A percentile compares a stretch with the other conserved stretches of the same genome.
Conservation (phyloP, 169 alveolate species). For the Cyclospora cayetanensis region DNA sequence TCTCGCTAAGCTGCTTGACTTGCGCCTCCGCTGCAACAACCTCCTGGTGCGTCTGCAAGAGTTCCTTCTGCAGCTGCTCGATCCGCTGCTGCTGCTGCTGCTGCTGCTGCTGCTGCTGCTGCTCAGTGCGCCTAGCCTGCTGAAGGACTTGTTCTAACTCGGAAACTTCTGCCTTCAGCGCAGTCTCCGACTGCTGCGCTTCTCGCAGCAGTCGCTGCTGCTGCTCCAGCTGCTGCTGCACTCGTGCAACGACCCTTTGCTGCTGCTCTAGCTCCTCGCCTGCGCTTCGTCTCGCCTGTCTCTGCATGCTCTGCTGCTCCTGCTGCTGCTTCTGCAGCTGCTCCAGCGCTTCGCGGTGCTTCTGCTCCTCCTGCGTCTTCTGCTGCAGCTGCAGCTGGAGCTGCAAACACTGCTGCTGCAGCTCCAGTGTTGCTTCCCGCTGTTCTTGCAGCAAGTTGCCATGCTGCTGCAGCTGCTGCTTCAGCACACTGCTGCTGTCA, state of each 20-base stretch:
- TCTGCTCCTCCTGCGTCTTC: not conserved
- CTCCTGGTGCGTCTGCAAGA: slow-evolving; percentile 45
- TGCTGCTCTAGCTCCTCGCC: slow-evolving; percentile 38
- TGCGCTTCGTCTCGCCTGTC: not conserved
- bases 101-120: slow-evolving; percentile 56
- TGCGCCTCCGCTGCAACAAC: slow-evolving; percentile 28
- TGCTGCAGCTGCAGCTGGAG: slow-evolving; percentile 47
- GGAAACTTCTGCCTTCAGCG: not conserved
- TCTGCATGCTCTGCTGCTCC: slow-evolving; percentile 39
- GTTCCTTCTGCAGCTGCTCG: slow-evolving; percentile 42
- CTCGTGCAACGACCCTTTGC: slow-evolving; percentile 22
- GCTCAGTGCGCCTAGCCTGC: slow-evolving; percentile 13
- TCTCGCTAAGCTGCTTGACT: slow-evolving; percentile 33
- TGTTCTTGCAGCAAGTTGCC: slow-evolving; percentile 5
- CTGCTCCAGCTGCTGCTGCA: slow-evolving; percentile 42
- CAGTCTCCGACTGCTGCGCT: slow-evolving; percentile 46
- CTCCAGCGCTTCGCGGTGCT: slow-evolving; percentile 22
- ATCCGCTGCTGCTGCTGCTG: slow-evolving; percentile 52
- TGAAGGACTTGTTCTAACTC: slow-evolving; percentile 9
- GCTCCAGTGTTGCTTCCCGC: not conserved
- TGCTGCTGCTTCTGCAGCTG: slow-evolving; percentile 59
- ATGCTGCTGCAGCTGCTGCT: slow-evolving; percentile 57
- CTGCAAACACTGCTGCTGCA: slow-evolving; percentile 44
- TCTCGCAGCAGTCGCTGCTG: slow-evolving; percentile 57
- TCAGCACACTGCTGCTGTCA: slow-evolving; percentile 62